A percentile compares a stretch with the other conserved stretches of the same genome.
phyloP scores from a whole-genome alignment of 352 stramenopile species.

The Phytophthora aleatoria region DNA sequence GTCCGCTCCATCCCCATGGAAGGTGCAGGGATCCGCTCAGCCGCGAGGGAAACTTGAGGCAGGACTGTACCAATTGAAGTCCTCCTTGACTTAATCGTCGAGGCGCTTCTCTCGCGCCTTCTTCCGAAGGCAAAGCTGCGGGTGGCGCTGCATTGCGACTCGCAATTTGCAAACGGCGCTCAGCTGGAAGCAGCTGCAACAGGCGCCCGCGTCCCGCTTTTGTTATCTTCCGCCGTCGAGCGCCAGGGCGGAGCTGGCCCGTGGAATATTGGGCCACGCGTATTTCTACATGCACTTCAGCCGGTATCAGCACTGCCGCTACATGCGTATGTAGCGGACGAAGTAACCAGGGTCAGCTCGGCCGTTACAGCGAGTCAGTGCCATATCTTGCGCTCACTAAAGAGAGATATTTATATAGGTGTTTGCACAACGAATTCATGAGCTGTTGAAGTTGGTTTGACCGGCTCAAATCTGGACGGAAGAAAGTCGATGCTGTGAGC shows the following conservation, averaged over 20 bases:
- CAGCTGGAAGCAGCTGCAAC: constrained; percentile 26
- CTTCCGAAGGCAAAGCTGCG: constrained; percentile 12
- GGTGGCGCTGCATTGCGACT: constrained; percentile 21
- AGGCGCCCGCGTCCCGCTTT: constrained; percentile 18
- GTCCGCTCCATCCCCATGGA: constrained; percentile 18
- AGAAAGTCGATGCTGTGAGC: constrained; percentile 13
- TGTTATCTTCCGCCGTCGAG: constrained; percentile 30
- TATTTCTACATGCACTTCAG: neutral
- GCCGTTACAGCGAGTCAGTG: constrained; percentile 13
- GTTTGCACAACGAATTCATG: neutral
- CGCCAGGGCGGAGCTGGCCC: constrained; percentile 7
- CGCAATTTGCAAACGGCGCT: constrained; percentile 1
- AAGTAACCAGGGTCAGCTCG: constrained; percentile 1
- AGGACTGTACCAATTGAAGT: constrained; percentile 6
- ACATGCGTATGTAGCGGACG: neutral
- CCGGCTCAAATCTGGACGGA: constrained; percentile 13
- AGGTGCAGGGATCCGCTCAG: constrained; percentile 23
- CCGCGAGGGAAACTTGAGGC: constrained; percentile 18
- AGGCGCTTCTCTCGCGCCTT: constrained; percentile 16
- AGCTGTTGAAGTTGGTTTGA: constrained; percentile 13
- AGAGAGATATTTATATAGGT: neutral
- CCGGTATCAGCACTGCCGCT: neutral
- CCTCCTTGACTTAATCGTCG: constrained; percentile 11
- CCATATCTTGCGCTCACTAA: constrained; percentile 5
- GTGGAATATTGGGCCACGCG: constrained; percentile 13